These are phyloP conservation scores for Miamiensis avidus DNA, from an alignment of 169 alveolate genomes.

Conservation along the genomic window DNA sequence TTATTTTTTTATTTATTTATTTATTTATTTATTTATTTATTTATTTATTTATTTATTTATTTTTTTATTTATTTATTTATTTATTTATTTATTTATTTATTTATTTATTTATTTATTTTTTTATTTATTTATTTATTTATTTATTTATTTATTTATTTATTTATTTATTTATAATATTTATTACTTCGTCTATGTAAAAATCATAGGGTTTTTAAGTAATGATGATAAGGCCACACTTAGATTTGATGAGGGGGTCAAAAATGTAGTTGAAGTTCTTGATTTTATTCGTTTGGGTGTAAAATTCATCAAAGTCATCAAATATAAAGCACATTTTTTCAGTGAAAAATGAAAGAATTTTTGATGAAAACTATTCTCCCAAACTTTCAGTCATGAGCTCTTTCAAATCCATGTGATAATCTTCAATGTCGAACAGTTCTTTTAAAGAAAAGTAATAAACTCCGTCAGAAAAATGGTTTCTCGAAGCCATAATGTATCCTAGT, in stretches of 20 bases:
- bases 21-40: background rate
- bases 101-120: too few relatives aligned
- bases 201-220: background rate
- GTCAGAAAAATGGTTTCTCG: background rate
- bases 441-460: background rate
- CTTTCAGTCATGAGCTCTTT: background rate
- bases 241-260: background rate
- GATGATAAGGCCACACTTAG: background rate
- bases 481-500: background rate
- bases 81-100: too few relatives aligned
- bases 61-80: too few relatives aligned
- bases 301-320: background rate
- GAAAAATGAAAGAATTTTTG: background rate
- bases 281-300: background rate
- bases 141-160: too few relatives aligned
- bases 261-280: background rate
- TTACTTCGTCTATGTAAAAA: background rate
- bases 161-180: too few relatives aligned
- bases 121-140: too few relatives aligned
- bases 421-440: background rate
- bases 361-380: background rate
- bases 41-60: too few relatives aligned
- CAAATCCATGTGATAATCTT: background rate
- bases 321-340: background rate
- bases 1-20: constrained; percentile 2